A percentile compares a stretch with the other conserved stretches of the same genome.
Evolutionary conservation across 2,329 filamentous ascomycete genomes (phyloP).

Genomic region (Alternaria novae-zelandiae): DNA sequence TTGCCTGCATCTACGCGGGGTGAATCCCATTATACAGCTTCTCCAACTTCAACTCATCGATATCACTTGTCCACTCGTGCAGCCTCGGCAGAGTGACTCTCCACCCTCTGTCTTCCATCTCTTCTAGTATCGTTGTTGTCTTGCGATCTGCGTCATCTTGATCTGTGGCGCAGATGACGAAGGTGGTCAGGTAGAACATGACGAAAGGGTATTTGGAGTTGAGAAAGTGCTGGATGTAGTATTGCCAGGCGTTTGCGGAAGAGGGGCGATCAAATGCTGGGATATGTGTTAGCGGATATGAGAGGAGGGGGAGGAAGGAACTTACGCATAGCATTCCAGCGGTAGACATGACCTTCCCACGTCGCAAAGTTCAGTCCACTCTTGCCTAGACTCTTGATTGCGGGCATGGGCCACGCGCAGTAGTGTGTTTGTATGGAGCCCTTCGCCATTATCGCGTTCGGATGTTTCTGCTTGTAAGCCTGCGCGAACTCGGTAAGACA

Average conservation of each 20-base stretch:
- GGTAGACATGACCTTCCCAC: constrained; percentile 38
- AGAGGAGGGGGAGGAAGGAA: too few species aligned
- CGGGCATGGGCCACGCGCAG: constrained; percentile 42
- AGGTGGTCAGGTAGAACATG: constrained; percentile 36
- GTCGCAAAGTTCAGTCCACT: constrained; percentile 32
- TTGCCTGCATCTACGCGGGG: too few species aligned
- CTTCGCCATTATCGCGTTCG: constrained; percentile 32
- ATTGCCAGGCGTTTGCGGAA: constrained; percentile 39
- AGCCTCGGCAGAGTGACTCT: too few species aligned
- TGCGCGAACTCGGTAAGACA: constrained; percentile 30
- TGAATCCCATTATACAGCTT: too few species aligned
- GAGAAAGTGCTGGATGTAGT: constrained; percentile 37
- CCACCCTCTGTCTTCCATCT: constrained; percentile 21
- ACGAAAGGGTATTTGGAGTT: constrained; percentile 38
- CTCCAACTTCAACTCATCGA: too few species aligned
- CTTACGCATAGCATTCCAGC: constrained; percentile 41
- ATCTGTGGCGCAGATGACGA: constrained; percentile 33
- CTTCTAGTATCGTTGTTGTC: constrained; percentile 17
- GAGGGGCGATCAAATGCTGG: constrained; percentile 33
- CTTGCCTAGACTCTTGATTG: constrained; percentile 28
- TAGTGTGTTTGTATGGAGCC: constrained; percentile 38
- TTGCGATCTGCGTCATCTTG: constrained; percentile 26
- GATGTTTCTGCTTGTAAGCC: constrained; percentile 23
- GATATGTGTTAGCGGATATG: too few species aligned
- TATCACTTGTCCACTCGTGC: too few species aligned